phyloP scores from a whole-genome alignment of 2,329 filamentous ascomycete genomes.

The Teratosphaeria destructans region DNA sequence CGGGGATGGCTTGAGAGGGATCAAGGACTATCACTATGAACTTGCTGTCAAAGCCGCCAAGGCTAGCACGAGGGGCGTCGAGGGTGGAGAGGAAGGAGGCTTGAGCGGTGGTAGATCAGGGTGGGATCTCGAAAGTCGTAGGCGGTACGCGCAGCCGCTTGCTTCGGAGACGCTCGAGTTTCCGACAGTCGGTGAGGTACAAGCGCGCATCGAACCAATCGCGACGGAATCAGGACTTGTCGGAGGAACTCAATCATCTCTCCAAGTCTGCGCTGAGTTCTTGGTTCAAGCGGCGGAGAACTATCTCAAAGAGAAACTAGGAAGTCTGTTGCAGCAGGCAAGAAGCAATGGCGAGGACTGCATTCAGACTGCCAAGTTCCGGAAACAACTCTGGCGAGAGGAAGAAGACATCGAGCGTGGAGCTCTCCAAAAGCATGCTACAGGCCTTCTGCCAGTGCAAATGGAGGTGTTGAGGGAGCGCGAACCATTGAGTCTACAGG shows the following conservation, averaged over 20 bases:
- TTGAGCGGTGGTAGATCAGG: slow-evolving; percentile 29
- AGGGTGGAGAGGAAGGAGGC: slow-evolving; percentile 7
- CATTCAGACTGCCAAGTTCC: slow-evolving; percentile 71
- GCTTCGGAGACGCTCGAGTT: slow-evolving; percentile 54
- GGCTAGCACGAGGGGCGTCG: background rate
- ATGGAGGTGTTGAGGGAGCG: slow-evolving; percentile 64
- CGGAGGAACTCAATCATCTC: slow-evolving; percentile 26
- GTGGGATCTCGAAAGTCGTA: slow-evolving; percentile 55
- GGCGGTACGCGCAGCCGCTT: slow-evolving; percentile 53
- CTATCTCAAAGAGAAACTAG: slow-evolving; percentile 52
- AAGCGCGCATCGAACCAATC: slow-evolving; percentile 52
- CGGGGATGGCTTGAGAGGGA: slow-evolving; percentile 16
- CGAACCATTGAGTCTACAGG: slow-evolving; percentile 63
- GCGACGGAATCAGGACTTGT: slow-evolving; percentile 55
- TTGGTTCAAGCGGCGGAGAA: slow-evolving; percentile 53
- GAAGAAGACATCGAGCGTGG: slow-evolving; percentile 64
- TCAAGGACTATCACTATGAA: slow-evolving; percentile 18
- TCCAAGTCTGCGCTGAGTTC: slow-evolving; percentile 45
- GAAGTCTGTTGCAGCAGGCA: slow-evolving; percentile 44
- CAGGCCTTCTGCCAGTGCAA: slow-evolving; percentile 70
- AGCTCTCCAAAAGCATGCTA: slow-evolving; percentile 62
- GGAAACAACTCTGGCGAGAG: slow-evolving; percentile 62
- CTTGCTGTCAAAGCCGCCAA: slow-evolving; percentile 16
- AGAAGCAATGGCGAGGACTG: slow-evolving; percentile 42
- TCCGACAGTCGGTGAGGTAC: slow-evolving; percentile 47